A percentile compares a stretch with the other conserved stretches of the same genome.
These are phyloP conservation scores for Candida rishiriensis DNA, from an alignment of 805 yeast species.

Conservation along the genomic window DNA sequence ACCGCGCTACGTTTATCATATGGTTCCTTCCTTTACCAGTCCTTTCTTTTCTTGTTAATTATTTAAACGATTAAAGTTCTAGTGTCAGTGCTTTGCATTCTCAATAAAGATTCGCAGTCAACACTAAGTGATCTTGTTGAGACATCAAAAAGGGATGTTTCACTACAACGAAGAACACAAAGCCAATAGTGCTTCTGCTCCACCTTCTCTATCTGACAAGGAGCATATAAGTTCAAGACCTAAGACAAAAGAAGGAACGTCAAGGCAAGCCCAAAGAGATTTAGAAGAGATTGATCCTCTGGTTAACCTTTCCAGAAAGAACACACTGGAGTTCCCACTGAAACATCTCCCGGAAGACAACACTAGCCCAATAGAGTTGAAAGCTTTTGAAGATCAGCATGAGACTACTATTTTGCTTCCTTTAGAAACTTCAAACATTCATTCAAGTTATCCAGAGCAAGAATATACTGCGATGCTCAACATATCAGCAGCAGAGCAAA, in stretches of 20 bases:
- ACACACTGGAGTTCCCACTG: background rate
- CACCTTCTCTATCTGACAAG: too few relatives aligned
- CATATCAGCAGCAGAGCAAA: too few relatives aligned
- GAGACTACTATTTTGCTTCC: background rate
- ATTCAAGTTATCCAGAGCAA: slow-evolving; percentile 12
- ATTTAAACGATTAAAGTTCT: too few relatives aligned
- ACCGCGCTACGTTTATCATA: too few relatives aligned
- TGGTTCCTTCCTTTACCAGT: too few relatives aligned
- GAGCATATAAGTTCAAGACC: background rate
- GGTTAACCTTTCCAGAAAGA: background rate
- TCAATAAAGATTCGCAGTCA: too few relatives aligned
- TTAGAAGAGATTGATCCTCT: background rate
- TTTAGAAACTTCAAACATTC: slow-evolving; percentile 1
- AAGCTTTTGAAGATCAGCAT: background rate
- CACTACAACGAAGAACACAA: background rate
- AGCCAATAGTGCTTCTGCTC: slow-evolving; percentile 8
- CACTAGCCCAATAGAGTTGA: background rate
- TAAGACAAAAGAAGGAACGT: background rate
- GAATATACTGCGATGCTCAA: background rate
- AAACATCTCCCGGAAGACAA: background rate
- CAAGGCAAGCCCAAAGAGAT: background rate
- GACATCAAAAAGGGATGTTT: background rate
- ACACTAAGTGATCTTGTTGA: background rate
- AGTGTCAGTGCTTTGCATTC: too few relatives aligned
- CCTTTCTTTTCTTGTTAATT: too few relatives aligned